Base-by-base conservation (phyloP, 148 eudicot genomes). In the Salicornia ramosissima region DNA sequence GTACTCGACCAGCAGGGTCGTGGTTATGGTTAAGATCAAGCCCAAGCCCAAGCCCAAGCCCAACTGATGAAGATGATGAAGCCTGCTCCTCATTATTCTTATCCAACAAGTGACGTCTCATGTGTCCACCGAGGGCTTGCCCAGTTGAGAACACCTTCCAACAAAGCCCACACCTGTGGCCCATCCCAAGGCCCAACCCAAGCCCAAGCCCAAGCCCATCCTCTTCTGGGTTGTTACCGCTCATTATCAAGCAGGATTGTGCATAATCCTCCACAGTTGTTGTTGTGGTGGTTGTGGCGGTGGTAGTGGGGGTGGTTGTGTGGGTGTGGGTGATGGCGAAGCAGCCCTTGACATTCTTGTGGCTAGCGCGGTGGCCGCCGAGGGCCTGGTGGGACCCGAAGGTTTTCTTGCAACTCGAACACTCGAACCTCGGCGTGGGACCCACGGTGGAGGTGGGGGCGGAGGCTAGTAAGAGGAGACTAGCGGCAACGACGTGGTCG, bases 331-430 rank as follows among this genome's bases (percentile, higher is more conserved):
- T 81, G 18, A 72, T 85, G 2, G 95, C 95, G 33, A 83, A 87
- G 68, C 95, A 88, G 10, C 95, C 97, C 78, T 89, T 91, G 26
- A 91, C 97, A 30, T 91, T 91, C 84, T 88, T 91, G 78, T 88
- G 95, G 45, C 86, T 91, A 0, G 97, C 95, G 75, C 96, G 83
- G 79, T 92, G 96, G 7, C 98, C 98, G 7, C 98, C 98, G 43
- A 92, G 45, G 0, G 96, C 96, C 77, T 93, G 98, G 74, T 85
- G 96, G 6, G 96, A 82, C 58, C 85, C 84, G 26, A 90, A 93
- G 60, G 87, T 88, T 69, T 90, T 93, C 84, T 86, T 85, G 67
- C 96, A 90, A 81, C 93, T 86, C 33, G 87, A 83, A 50, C 96
- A 88, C 87, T 85, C 84, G 36, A 90, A 90, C 62, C 69, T 39